Conservation (phyloP, 176 grass and related monocot species). For the Paspalum notatum region DNA sequence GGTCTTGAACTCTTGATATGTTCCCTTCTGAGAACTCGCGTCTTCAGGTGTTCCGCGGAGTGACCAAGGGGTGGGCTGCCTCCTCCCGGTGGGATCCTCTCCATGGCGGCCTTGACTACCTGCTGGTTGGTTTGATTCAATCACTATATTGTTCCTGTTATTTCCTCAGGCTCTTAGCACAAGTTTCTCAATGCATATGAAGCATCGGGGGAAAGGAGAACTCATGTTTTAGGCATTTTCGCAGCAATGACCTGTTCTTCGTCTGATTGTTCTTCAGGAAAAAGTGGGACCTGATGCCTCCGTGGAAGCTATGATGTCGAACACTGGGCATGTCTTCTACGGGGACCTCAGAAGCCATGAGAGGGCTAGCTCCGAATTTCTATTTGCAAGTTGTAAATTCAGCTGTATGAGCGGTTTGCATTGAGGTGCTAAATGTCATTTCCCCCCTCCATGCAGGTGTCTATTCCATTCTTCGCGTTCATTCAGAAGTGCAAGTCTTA, state of each 20-base stretch:
- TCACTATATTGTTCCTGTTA: not conserved
- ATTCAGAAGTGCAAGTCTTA: slow-evolving; percentile 72
- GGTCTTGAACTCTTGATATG: slow-evolving; percentile 26
- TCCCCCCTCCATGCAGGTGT: slow-evolving; percentile 54
- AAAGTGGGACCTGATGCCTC: slow-evolving; percentile 63
- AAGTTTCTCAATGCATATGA: not conserved
- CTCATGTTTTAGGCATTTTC: not conserved
- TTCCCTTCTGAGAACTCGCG: not conserved
- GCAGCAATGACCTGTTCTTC: not conserved
- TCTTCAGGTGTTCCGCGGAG: slow-evolving; percentile 65
- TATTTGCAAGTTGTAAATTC: slow-evolving; percentile 3
- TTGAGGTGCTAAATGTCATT: not conserved
- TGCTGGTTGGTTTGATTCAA: slow-evolving; percentile 72
- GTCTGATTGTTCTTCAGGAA: slow-evolving; percentile 53
- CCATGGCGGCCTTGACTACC: slow-evolving; percentile 83
- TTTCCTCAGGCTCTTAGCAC: not conserved
- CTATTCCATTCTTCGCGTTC: slow-evolving; percentile 75
- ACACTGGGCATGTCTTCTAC: slow-evolving; percentile 69
- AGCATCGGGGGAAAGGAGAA: not conserved
- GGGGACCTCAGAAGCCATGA: slow-evolving; percentile 96
- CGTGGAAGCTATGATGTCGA: slow-evolving; percentile 87
- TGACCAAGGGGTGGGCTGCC: slow-evolving; percentile 58
- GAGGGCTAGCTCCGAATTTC: slow-evolving; percentile 39
- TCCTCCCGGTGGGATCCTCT: slow-evolving; percentile 70
- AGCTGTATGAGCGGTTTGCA: not conserved